Evolutionary conservation across 169 alveolate species (phyloP).

Genomic region (Cryptosporidium tyzzeri): DNA sequence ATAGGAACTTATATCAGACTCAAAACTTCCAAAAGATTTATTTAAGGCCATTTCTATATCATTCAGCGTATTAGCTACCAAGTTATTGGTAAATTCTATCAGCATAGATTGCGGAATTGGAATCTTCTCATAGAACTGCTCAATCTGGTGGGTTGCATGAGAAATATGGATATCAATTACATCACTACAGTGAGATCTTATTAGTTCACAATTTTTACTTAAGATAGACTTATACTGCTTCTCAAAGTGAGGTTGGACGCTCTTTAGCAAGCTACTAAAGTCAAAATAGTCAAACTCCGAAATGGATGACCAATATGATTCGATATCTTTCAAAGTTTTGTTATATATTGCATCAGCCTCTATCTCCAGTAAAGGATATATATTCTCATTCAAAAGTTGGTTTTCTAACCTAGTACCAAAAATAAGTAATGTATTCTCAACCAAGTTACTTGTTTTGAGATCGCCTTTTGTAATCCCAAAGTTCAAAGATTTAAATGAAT

Average conservation of each 20-base stretch:
- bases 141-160: constrained; percentile 16
- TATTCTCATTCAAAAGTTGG: constrained; percentile 8
- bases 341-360: constrained; percentile 54
- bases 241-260: constrained; percentile 43
- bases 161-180: constrained; percentile 39
- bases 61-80: not conserved
- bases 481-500: constrained; percentile 19
- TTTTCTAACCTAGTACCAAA: constrained; percentile 36
- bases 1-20: constrained; percentile 16
- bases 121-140: constrained; percentile 27
- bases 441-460: constrained; percentile 14
- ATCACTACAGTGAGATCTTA: constrained; percentile 26
- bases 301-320: constrained; percentile 34
- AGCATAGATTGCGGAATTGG: constrained; percentile 21
- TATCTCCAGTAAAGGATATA: constrained; percentile 40
- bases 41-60: constrained; percentile 18
- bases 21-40: not conserved
- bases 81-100: not conserved
- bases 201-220: constrained; percentile 42
- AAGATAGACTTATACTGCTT: constrained; percentile 27
- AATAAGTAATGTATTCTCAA: constrained; percentile 46
- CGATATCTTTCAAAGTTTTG: constrained; percentile 34
- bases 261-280: not conserved
- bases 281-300: constrained; percentile 51
- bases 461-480: constrained; percentile 23